Evolutionary conservation across 2,329 filamentous ascomycete genomes (phyloP), one percentile per base, ranked within the genome.

Genomic region (Septoria linicola): DNA sequence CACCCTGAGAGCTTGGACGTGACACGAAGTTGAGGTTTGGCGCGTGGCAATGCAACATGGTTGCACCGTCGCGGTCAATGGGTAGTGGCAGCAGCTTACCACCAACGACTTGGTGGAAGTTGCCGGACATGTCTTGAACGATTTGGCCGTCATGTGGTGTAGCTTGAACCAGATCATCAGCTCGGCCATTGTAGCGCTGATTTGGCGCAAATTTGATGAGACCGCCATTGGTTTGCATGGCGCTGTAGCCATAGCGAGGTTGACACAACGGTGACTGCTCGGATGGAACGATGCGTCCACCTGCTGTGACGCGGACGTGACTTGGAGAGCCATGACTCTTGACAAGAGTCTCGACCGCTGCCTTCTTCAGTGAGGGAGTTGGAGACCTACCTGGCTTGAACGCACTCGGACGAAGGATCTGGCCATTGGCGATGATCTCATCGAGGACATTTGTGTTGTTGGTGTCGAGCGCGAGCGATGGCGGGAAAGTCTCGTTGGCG

Each of bases 241-340:
- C 66, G 45, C 66, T 69, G 56, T 68, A 70, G 41, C 68, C 66
- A 42, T 66, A 71, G 42, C 68, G 68, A 23, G 68, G 69, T 45
- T 68, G 66, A 40, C 67, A 70, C 11, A 71, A 61, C 30, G 68
- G 68, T 20, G 69, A 71, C 51, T 69, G 66, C 45, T 71, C 75
- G 44, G 70, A 75, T 11, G 75, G 75, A n/a, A 78, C 75, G 54
- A 78, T 73, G 14, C 75, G 72, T n/a, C 76, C 76, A 32, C 76
- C 76, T 54, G 76, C 76, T 41, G 76, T 78, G 36, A 78, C 76
- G 50, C 76, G 73, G 49, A 78, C 65, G 51, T 75, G 73, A 17
- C 72, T 73, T 30, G 76, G 76, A 31, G 75, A 78, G 47, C 75
- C 75, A 66, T 78, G 76, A 54, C 75, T 72, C 56, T 77, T 76